Conservation (phyloP, 140 eudicot genomes). For the Senecio squalidus region DNA sequence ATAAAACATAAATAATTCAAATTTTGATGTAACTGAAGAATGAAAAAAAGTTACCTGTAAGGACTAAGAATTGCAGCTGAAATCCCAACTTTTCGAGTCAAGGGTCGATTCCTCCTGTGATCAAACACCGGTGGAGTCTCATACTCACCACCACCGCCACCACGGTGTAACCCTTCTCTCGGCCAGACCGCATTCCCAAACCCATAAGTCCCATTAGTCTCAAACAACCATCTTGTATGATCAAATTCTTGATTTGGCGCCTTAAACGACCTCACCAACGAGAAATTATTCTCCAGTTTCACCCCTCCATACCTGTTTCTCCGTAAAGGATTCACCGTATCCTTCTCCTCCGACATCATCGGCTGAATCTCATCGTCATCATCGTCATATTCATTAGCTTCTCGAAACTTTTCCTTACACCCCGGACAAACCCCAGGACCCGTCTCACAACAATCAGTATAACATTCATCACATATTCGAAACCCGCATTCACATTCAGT, state of each 20-base stretch:
- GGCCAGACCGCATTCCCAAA: constrained; percentile 99
- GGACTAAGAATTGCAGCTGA: constrained; percentile 92
- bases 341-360: constrained; percentile 51
- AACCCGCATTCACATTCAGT: constrained; percentile 80
- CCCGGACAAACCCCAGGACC: constrained; percentile 76
- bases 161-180: constrained; percentile 57
- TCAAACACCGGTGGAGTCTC: constrained; percentile 72
- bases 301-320: constrained; percentile 32
- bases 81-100: constrained; percentile 83
- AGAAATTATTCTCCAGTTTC: constrained; percentile 58
- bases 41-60: constrained; percentile 58
- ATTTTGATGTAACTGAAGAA: too few species aligned
- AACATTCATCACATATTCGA: constrained; percentile 62
- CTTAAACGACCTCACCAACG: constrained; percentile 75
- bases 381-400: constrained; percentile 23
- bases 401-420: constrained; percentile 74
- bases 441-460: constrained; percentile 41
- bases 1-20: not conserved
- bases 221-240: constrained; percentile 80
- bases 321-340: constrained; percentile 61
- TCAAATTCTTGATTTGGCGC: constrained; percentile 66
- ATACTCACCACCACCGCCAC: constrained; percentile 33
- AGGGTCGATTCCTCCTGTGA: constrained; percentile 68
- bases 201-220: constrained; percentile 96
- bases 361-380: constrained; percentile 28